Evolutionary conservation across 2,329 filamentous ascomycete species (phyloP).

Genomic region (Colletotrichum abscissum): DNA sequence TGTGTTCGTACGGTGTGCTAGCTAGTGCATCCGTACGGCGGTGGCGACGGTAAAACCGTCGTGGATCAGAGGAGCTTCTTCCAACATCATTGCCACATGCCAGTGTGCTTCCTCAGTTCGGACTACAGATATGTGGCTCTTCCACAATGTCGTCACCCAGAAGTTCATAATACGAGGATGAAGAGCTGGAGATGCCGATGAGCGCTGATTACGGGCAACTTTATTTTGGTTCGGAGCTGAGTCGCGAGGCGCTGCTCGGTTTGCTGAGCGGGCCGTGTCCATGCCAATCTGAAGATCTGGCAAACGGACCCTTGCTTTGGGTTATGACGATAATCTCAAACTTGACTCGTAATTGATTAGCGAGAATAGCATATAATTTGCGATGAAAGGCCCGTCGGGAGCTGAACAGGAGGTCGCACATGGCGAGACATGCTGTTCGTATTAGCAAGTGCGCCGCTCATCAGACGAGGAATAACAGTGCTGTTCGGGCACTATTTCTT

Average conservation of each 20-base stretch:
- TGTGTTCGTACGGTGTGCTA: no score
- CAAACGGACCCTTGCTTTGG: neutral
- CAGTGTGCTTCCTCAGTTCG: no score
- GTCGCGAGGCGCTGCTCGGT: constrained; percentile 4
- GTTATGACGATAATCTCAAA: constrained; percentile 20
- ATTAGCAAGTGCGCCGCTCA: constrained; percentile 5
- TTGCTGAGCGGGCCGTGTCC: constrained; percentile 8
- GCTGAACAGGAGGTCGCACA: neutral
- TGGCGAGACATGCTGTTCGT: constrained; percentile 23
- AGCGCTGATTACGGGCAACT: neutral
- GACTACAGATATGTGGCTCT: neutral
- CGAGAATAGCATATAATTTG: neutral
- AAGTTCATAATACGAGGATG: neutral
- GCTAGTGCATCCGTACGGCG: neutral
- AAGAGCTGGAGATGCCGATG: neutral
- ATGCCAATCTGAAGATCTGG: constrained; percentile 15
- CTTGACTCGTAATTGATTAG: constrained; percentile 20
- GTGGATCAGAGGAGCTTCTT: neutral
- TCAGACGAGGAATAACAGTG: no score
- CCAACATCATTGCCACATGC: neutral
- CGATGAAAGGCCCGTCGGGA: neutral
- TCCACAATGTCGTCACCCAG: neutral
- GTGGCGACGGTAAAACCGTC: neutral
- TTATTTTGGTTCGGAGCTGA: neutral
- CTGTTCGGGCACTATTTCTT: neutral